phyloP scores from a whole-genome alignment of 2,329 filamentous ascomycete genomes.

The Coleophoma crateriformis region DNA sequence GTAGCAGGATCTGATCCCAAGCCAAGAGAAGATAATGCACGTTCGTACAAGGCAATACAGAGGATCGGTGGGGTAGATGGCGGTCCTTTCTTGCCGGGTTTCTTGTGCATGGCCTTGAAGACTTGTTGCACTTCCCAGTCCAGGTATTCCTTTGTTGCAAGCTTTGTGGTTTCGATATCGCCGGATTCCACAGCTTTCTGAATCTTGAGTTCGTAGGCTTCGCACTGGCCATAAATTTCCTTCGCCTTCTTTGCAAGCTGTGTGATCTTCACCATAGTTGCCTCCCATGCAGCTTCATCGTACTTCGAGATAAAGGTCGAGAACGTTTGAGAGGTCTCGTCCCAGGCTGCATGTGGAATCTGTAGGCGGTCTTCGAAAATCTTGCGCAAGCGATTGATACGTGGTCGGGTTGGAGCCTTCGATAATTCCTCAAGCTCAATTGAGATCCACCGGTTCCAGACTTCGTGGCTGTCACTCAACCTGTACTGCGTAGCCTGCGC shows the following conservation, averaged over 20 bases:
- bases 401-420: slow-evolving; percentile 45
- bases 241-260: slow-evolving; percentile 59
- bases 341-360: slow-evolving; percentile 70
- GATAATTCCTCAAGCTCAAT: slow-evolving; percentile 65
- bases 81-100: slow-evolving; percentile 33
- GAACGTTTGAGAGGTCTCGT: slow-evolving; percentile 68
- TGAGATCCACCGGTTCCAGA: slow-evolving; percentile 76
- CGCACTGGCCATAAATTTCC: slow-evolving; percentile 56
- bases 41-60: slow-evolving; percentile 66
- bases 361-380: slow-evolving; percentile 66
- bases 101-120: slow-evolving; percentile 41
- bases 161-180: slow-evolving; percentile 49
- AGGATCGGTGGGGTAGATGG: slow-evolving; percentile 41
- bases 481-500: slow-evolving; percentile 69
- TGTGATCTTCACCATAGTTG: slow-evolving; percentile 65
- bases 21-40: slow-evolving; percentile 57
- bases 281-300: slow-evolving; percentile 65
- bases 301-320: slow-evolving; percentile 71
- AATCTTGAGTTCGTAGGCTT: slow-evolving; percentile 63
- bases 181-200: slow-evolving; percentile 49
- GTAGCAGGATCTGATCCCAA: slow-evolving; percentile 69
- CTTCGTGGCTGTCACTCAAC: slow-evolving; percentile 67
- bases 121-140: slow-evolving; percentile 71
- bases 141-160: slow-evolving; percentile 62
- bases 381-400: slow-evolving; percentile 59